A percentile compares a stretch with the other conserved stretches of the same genome.
These are phyloP conservation scores for Hemisphaericaspora subhashii DNA, from an alignment of 1,139 yeast genomes.

Conservation along the genomic window DNA sequence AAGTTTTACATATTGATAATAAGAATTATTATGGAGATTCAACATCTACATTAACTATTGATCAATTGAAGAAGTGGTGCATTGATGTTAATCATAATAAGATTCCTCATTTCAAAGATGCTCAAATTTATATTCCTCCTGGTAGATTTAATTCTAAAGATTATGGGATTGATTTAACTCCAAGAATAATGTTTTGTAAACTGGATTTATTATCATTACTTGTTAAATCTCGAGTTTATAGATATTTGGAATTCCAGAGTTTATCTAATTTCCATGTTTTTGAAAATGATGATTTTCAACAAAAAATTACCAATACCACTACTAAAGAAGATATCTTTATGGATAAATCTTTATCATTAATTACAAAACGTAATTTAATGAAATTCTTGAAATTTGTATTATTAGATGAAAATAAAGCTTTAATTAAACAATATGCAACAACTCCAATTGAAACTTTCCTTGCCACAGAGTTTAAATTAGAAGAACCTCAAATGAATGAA, in stretches of 20 bases:
- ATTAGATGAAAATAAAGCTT: constrained; percentile 57
- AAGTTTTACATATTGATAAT: constrained; percentile 83
- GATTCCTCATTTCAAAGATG: constrained; percentile 55
- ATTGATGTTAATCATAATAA: constrained; percentile 56
- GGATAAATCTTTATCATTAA: constrained; percentile 73
- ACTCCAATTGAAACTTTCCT: constrained; percentile 61
- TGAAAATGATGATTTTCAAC: constrained; percentile 81
- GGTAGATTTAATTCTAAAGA: constrained; percentile 61
- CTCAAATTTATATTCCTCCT: constrained; percentile 71
- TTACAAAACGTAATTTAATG: constrained; percentile 85
- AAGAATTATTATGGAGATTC: constrained; percentile 87
- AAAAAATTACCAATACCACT: constrained; percentile 69
- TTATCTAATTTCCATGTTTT: constrained; percentile 85
- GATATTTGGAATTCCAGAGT: constrained; percentile 90
- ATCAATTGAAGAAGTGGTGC: constrained; percentile 83
- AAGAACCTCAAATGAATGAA: constrained; percentile 75
- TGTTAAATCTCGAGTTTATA: constrained; percentile 81
- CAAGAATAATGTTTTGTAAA: constrained; percentile 83
- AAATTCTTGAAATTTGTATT: constrained; percentile 87
- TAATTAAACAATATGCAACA: constrained; percentile 42
- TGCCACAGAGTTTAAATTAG: constrained; percentile 64
- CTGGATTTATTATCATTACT: constrained; percentile 79
- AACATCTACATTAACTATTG: constrained; percentile 80
- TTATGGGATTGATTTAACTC: constrained; percentile 87
- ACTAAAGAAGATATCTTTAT: constrained; percentile 90